A percentile compares a stretch with the other conserved stretches of the same genome.
Evolutionary conservation across 768 basidiomycete species (phyloP).

Genomic region (Russula sp.): DNA sequence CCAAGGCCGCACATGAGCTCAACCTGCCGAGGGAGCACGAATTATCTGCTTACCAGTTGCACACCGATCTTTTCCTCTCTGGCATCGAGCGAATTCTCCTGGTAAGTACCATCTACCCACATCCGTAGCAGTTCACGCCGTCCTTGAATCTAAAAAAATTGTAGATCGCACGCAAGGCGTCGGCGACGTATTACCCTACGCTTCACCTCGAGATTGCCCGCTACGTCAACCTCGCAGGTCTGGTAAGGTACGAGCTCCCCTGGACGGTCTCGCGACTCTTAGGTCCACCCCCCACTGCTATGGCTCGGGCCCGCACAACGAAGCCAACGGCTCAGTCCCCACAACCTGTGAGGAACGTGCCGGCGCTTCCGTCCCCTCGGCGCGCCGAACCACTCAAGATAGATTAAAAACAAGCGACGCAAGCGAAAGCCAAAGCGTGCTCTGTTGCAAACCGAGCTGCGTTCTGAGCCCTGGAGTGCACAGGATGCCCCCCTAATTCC

Average conservation of each 20-base stretch:
- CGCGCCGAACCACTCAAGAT: conserved; percentile 24
- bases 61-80: conserved; percentile 82
- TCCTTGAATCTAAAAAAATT: not conserved
- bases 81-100: conserved; percentile 89
- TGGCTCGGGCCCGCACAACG: conserved; percentile 44
- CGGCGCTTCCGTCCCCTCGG: conserved; percentile 27
- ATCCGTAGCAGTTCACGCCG: not conserved
- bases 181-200: conserved; percentile 88
- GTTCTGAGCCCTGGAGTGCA: not conserved
- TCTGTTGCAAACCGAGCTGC: conserved; percentile 13
- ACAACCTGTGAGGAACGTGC: not conserved
- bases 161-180: conserved; percentile 93
- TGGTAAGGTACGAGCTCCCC: conserved; percentile 73
- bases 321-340: conserved; percentile 6
- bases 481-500: not conserved
- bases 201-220: conserved; percentile 92
- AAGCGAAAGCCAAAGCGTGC: not conserved
- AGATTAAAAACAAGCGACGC: conserved; percentile 10
- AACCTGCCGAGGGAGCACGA: conserved; percentile 65
- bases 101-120: conserved; percentile 46
- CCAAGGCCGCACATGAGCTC: conserved; percentile 60
- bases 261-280: conserved; percentile 77
- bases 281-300: conserved; percentile 66
- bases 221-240: conserved; percentile 66
- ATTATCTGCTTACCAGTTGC: conserved; percentile 78